A percentile compares a stretch with the other conserved stretches of the same genome.
phyloP scores from a whole-genome alignment of 164 flowering plant species.

The Nelumbo lutea region DNA sequence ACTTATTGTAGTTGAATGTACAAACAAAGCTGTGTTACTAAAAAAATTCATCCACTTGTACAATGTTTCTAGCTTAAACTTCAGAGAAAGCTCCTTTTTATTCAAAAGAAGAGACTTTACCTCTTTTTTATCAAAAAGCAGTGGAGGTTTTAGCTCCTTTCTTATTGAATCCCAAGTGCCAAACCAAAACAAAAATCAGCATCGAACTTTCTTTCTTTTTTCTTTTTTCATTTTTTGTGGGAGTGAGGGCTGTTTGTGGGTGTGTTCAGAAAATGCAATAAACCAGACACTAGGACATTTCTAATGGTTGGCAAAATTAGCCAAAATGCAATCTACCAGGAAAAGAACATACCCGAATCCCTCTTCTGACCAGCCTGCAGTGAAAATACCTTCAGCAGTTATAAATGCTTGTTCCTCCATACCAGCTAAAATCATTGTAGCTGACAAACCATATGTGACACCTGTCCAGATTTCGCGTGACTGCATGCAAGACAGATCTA shows the following conservation, averaged over 20 bases:
- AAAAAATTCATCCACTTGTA: too few relatives aligned
- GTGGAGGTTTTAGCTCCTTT: too few relatives aligned
- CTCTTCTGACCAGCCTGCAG: slow-evolving; percentile 90
- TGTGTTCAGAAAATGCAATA: background rate
- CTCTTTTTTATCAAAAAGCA: too few relatives aligned
- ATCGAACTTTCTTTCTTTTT: too few relatives aligned
- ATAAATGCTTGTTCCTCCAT: slow-evolving; percentile 76
- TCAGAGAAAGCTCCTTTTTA: too few relatives aligned
- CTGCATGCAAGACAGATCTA: slow-evolving; percentile 91
- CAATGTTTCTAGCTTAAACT: too few relatives aligned
- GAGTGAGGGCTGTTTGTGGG: background rate
- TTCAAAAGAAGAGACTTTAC: too few relatives aligned
- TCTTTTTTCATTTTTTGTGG: too few relatives aligned
- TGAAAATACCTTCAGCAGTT: slow-evolving; percentile 85
- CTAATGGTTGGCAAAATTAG: background rate
- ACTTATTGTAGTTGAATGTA: too few relatives aligned
- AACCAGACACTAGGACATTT: background rate
- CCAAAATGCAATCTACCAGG: background rate
- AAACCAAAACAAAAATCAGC: too few relatives aligned
- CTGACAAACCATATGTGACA: slow-evolving; percentile 80
- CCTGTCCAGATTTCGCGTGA: slow-evolving; percentile 96
- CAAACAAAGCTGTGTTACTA: too few relatives aligned
- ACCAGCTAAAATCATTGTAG: slow-evolving; percentile 77
- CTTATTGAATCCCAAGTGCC: too few relatives aligned
- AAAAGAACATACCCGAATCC: slow-evolving; percentile 71